These are phyloP conservation scores for Hygrocybe coccinea DNA, from an alignment of 768 basidiomycete genomes.

Conservation along the genomic window DNA sequence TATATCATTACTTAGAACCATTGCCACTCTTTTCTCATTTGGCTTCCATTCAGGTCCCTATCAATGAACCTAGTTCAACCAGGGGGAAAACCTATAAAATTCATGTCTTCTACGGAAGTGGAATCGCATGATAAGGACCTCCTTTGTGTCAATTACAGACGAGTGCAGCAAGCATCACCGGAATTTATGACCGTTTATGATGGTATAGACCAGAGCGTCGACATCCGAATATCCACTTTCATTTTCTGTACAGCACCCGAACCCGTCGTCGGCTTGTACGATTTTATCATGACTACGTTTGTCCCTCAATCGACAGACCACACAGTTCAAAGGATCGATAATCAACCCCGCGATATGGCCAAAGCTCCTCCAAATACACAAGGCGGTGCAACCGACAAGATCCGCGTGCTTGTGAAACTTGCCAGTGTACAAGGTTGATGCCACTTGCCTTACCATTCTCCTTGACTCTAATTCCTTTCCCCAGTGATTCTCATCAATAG, in stretches of 20 bases:
- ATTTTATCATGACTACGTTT: constrained; percentile 97
- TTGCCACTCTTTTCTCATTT: background rate
- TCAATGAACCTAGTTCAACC: constrained; percentile 69
- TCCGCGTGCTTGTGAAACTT: constrained; percentile 76
- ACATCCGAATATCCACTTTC: constrained; percentile 85
- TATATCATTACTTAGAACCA: constrained; percentile 26
- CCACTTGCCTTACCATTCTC: constrained; percentile 1
- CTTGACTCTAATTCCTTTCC: background rate
- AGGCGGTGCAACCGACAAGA: constrained; percentile 45
- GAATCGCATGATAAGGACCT: constrained; percentile 54
- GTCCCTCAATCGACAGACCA: constrained; percentile 44
- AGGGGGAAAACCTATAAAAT: constrained; percentile 47
- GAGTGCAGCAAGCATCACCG: constrained; percentile 80
- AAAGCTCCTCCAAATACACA: constrained; percentile 6
- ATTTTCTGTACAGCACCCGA: constrained; percentile 85
- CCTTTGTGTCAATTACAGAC: constrained; percentile 69
- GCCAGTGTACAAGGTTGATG: constrained; percentile 73
- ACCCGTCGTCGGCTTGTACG: constrained; percentile 85
- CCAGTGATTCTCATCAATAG: constrained; percentile 77
- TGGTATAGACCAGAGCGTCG: constrained; percentile 82
- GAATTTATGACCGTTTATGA: constrained; percentile 77
- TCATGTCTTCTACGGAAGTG: constrained; percentile 58
- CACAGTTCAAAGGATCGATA: constrained; percentile 5
- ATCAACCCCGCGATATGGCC: background rate
- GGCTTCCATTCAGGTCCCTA: constrained; percentile 51